phyloP scores from a whole-genome alignment of 1,284 basidiomycete species.

The Cryptococcus floricola region DNA sequence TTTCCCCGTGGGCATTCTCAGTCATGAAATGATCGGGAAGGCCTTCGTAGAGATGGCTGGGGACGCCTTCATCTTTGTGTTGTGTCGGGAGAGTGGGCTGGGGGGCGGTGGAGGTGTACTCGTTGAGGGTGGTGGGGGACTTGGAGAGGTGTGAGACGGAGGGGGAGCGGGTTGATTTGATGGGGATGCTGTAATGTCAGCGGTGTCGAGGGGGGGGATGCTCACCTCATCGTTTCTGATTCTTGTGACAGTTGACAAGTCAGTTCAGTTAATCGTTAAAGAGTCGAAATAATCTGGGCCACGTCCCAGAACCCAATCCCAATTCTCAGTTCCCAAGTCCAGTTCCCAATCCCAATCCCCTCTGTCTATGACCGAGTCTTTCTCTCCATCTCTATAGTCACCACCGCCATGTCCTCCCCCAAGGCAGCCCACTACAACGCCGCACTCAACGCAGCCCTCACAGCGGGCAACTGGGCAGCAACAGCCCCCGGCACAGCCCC shows the following conservation, averaged over 20 bases:
- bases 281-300: not conserved
- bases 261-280: no score
- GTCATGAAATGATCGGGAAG: conserved; percentile 44
- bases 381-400: not conserved
- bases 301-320: not conserved
- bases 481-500: conserved; percentile 60
- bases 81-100: conserved; percentile 30
- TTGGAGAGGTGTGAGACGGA: conserved; percentile 11
- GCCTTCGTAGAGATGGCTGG: conserved; percentile 45
- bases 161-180: conserved; percentile 11
- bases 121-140: conserved; percentile 27
- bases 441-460: conserved; percentile 39
- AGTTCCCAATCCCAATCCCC: no score
- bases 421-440: conserved; percentile 45
- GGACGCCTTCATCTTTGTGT: conserved; percentile 37
- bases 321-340: no score
- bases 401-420: conserved; percentile 8
- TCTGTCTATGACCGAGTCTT: not conserved
- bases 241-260: no score
- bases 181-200: conserved; percentile 6
- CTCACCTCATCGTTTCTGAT: conserved; percentile 4
- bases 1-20: conserved; percentile 21
- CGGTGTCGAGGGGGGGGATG: not conserved
- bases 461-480: conserved; percentile 45
- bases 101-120: conserved; percentile 48